Conservation (phyloP, 75 land plant species). For the Larix kaempferi region DNA sequence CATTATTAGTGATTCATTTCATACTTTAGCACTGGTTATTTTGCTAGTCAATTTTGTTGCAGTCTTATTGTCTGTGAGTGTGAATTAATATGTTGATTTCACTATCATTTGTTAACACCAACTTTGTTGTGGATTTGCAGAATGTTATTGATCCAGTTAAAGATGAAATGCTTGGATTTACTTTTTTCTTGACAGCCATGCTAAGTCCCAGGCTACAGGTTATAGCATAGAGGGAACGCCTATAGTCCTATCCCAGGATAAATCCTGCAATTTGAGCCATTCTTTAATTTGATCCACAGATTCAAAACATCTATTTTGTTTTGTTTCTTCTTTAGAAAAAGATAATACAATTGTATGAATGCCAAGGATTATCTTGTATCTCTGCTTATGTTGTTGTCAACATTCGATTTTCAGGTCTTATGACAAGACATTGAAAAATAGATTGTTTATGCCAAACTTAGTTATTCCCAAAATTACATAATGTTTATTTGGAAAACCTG, state of each 20-base stretch:
- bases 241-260: slow-evolving; percentile 23
- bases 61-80: background rate
- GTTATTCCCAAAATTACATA: slow-evolving; percentile 85
- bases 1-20: background rate
- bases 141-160: slow-evolving; percentile 92
- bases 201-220: slow-evolving; percentile 80
- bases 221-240: slow-evolving; percentile 31
- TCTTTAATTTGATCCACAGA: slow-evolving; percentile 77
- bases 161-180: slow-evolving; percentile 96
- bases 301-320: slow-evolving; percentile 8
- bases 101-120: background rate
- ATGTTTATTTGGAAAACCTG: slow-evolving; percentile 80
- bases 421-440: slow-evolving; percentile 94
- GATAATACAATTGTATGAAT: background rate
- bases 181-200: slow-evolving; percentile 95
- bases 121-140: slow-evolving; percentile 33
- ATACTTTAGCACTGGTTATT: background rate
- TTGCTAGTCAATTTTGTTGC: slow-evolving; percentile 3
- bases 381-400: background rate
- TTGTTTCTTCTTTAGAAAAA: background rate
- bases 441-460: slow-evolving; percentile 86
- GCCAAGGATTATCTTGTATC: slow-evolving; percentile 4
- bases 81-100: background rate
- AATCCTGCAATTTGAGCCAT: slow-evolving; percentile 17
- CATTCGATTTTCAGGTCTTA: slow-evolving; percentile 49